phyloP scores from a whole-genome alignment of 2,329 filamentous ascomycete genomes.

The Neoscytalidium dimidiatum region DNA sequence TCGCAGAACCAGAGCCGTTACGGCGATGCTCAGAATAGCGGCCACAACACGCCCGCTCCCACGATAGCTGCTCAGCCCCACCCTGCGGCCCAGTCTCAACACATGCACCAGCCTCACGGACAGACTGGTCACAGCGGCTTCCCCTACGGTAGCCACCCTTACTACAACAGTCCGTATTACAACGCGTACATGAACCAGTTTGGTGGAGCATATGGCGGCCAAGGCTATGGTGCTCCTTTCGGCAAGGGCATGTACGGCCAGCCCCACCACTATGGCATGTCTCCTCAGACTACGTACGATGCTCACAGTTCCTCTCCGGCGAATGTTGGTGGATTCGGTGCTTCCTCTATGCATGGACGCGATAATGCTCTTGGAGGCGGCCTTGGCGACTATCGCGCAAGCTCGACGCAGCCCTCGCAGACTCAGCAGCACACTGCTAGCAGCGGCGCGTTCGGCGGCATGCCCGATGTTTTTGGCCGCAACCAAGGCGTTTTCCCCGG shows the following conservation, averaged over 20 bases:
- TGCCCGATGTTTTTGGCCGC: constrained; percentile 63
- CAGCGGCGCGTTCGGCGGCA: constrained; percentile 52
- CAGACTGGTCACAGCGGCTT: constrained; percentile 43
- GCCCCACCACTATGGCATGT: constrained; percentile 62
- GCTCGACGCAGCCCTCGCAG: constrained; percentile 58
- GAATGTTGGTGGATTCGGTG: constrained; percentile 56
- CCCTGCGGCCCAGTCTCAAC: constrained; percentile 46
- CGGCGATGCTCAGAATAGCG: constrained; percentile 79
- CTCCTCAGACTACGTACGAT: constrained; percentile 59
- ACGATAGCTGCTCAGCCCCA: constrained; percentile 60
- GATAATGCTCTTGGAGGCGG: constrained; percentile 50
- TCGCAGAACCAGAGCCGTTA: constrained; percentile 65
- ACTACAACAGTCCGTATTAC: constrained; percentile 63
- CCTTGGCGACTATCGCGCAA: constrained; percentile 62
- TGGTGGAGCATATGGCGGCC: constrained; percentile 54
- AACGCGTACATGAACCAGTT: constrained; percentile 65
- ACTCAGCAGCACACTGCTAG: constrained; percentile 53
- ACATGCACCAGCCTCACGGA: constrained; percentile 52
- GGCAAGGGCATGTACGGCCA: constrained; percentile 65
- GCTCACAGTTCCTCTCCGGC: constrained; percentile 65
- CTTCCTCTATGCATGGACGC: constrained; percentile 48
- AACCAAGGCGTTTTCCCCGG: constrained; percentile 58
- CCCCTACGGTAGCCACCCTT: constrained; percentile 54
- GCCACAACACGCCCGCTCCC: constrained; percentile 88
- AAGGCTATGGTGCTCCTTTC: constrained; percentile 53